Percentiles rank a stretch among this genome's conserved stretches.
phyloP scores from a whole-genome alignment of 768 basidiomycete species.

The Kwoniella sp. region DNA sequence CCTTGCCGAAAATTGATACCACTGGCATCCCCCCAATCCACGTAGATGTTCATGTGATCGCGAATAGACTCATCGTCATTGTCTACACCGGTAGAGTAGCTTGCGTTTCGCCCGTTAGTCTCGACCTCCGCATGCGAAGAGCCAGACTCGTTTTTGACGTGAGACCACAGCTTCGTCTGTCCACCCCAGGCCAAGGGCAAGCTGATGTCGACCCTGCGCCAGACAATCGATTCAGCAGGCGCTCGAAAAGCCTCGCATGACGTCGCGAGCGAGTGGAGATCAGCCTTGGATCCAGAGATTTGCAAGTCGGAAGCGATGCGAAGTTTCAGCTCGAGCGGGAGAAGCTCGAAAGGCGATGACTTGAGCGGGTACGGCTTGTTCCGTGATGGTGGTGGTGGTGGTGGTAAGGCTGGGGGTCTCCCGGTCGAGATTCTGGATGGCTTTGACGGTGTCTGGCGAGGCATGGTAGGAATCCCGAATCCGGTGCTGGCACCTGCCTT shows the following conservation, averaged over 20 bases:
- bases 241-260: slow-evolving; percentile 1
- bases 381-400: not conserved
- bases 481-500: too few relatives aligned
- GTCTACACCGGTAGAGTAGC: not conserved
- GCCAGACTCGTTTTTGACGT: not conserved
- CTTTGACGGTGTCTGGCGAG: not conserved
- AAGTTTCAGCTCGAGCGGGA: slow-evolving; percentile 18
- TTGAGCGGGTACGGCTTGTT: not conserved
- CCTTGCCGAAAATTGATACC: too few relatives aligned
- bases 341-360: slow-evolving; percentile 12
- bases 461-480: not conserved
- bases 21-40: too few relatives aligned
- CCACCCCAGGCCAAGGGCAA: slow-evolving; percentile 1
- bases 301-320: slow-evolving; percentile 10
- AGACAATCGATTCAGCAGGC: slow-evolving; percentile 16
- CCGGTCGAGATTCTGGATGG: not conserved
- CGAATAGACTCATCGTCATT: too few relatives aligned
- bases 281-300: not conserved
- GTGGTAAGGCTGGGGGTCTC: not conserved
- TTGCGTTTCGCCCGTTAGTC: not conserved
- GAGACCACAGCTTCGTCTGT: not conserved
- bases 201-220: slow-evolving; percentile 7
- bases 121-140: too few relatives aligned
- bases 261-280: not conserved
- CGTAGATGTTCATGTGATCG: too few relatives aligned